Evolutionary conservation across 257 asterid species (phyloP).

Genomic region (Osmanthus fragrans): DNA sequence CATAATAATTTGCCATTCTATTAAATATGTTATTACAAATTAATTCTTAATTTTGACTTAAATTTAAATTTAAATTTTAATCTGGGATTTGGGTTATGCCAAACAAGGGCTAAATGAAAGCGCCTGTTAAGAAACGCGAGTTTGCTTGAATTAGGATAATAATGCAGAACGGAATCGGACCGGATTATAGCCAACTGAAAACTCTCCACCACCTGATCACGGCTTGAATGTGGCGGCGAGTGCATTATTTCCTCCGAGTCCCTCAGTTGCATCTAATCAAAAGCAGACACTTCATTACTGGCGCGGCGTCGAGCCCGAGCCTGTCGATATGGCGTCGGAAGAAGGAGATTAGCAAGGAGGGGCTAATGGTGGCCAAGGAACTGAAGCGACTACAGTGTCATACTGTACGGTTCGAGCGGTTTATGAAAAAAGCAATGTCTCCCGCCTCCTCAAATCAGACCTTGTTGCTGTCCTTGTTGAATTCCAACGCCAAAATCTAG

Average conservation of each 20-base stretch:
- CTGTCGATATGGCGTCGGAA: constrained; percentile 94
- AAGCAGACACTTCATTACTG: constrained; percentile 34
- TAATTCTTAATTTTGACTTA: no score
- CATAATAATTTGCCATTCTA: no score
- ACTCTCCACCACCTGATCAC: background rate
- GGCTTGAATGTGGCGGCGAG: constrained; percentile 46
- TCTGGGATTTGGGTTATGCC: no score
- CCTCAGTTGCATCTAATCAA: constrained; percentile 14
- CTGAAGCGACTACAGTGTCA: constrained; percentile 77
- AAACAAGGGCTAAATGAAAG: no score
- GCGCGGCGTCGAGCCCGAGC: constrained; percentile 58
- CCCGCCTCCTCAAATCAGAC: constrained; percentile 90
- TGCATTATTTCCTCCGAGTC: constrained; percentile 35
- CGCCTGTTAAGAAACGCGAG: no score
- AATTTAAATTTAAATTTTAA: no score
- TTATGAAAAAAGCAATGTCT: constrained; percentile 70
- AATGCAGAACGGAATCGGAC: background rate
- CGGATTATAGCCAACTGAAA: background rate
- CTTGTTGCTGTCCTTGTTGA: constrained; percentile 86
- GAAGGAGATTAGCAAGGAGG: constrained; percentile 94
- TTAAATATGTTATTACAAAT: no score
- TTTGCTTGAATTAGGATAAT: background rate
- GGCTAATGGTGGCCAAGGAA: constrained; percentile 85
- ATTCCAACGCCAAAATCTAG: constrained; percentile 89
- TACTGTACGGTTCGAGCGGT: constrained; percentile 63